Conservation (phyloP, 495 filamentous ascomycete species). For the Aspergillus hancockii region DNA sequence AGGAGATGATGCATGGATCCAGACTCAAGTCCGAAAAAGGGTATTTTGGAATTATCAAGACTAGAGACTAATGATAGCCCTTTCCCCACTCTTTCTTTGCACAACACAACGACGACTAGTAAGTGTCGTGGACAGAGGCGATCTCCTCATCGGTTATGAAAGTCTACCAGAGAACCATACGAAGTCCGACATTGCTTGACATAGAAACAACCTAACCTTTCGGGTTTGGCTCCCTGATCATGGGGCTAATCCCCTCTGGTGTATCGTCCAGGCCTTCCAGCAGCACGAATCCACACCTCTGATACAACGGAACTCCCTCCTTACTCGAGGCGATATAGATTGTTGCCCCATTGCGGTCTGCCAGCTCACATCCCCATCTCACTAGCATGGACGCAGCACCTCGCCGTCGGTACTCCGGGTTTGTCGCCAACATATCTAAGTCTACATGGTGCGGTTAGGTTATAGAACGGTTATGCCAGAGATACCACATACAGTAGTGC, state of each 20-base stretch:
- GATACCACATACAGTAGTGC: conserved; percentile 20
- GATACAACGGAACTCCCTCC: conserved; percentile 19
- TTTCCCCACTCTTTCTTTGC: too few relatives aligned
- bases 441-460: conserved; percentile 13
- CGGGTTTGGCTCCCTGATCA: not conserved
- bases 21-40: too few relatives aligned
- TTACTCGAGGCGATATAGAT: conserved; percentile 23
- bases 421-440: conserved; percentile 46
- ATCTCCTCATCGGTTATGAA: too few relatives aligned
- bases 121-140: too few relatives aligned
- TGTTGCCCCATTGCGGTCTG: conserved; percentile 28
- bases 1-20: too few relatives aligned
- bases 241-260: not conserved
- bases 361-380: conserved; percentile 45
- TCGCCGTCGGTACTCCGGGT: conserved; percentile 44
- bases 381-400: conserved; percentile 50
- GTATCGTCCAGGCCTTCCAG: conserved; percentile 6
- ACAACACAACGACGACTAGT: too few relatives aligned
- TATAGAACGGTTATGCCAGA: not conserved
- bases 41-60: too few relatives aligned
- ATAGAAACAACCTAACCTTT: not conserved
- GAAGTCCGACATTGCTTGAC: too few relatives aligned
- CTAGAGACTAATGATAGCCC: too few relatives aligned
- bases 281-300: conserved; percentile 25
- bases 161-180: too few relatives aligned